phyloP scores from a whole-genome alignment of 768 basidiomycete genomes.

The Cystofilobasidium bisporidii region DNA sequence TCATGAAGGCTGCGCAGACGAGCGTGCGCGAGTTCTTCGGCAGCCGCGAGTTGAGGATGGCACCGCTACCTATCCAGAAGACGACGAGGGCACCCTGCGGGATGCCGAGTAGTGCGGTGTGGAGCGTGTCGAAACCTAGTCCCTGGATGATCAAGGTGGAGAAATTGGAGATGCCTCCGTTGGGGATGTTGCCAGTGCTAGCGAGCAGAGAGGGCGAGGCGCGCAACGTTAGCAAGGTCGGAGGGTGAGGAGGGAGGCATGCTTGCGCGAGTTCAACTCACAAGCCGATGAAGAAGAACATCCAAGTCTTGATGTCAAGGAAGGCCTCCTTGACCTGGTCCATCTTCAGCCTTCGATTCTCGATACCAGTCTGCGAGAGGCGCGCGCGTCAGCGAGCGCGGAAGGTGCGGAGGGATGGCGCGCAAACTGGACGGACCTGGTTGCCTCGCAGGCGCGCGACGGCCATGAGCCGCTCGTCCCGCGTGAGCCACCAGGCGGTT shows the following conservation, averaged over 20 bases:
- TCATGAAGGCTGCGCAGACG: conserved; percentile 34
- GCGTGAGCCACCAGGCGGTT: conserved; percentile 36
- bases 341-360: conserved; percentile 37
- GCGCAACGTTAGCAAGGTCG: too few relatives aligned
- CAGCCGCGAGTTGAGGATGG: conserved; percentile 35
- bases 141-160: conserved; percentile 22
- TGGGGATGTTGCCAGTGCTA: conserved; percentile 15
- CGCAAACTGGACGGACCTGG: conserved; percentile 28
- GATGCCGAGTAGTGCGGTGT: conserved; percentile 39
- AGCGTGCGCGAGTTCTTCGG: conserved; percentile 36
- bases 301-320: conserved; percentile 38
- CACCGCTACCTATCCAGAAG: conserved; percentile 36
- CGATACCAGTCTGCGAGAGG: conserved; percentile 38
- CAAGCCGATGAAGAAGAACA: conserved; percentile 37
- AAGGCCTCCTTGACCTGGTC: conserved; percentile 38
- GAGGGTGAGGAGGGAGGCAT: too few relatives aligned
- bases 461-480: conserved; percentile 40
- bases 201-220: too few relatives aligned
- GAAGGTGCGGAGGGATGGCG: background rate
- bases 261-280: too few relatives aligned
- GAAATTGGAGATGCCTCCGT: conserved; percentile 37
- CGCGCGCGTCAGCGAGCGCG: too few relatives aligned
- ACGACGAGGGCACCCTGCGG: conserved; percentile 40
- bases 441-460: conserved; percentile 38
- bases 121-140: conserved; percentile 38